These are phyloP conservation scores for Capsicum baccatum DNA, from an alignment of 257 asterid genomes.

Conservation along the genomic window DNA sequence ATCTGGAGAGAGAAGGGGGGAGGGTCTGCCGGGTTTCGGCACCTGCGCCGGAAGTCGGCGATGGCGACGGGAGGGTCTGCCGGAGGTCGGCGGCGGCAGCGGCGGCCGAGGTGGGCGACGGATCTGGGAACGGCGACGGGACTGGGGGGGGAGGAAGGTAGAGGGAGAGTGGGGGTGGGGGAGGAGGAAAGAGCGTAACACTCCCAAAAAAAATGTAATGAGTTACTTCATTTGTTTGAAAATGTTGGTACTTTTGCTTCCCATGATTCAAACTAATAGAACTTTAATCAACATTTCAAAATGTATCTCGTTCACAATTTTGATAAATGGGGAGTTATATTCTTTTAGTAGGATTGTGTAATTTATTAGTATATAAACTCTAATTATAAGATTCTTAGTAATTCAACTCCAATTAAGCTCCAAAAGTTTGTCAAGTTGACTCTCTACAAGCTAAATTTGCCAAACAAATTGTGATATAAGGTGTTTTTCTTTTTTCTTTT, in stretches of 20 bases:
- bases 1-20: too few relatives aligned
- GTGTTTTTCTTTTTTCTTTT: too few relatives aligned
- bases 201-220: background rate
- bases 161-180: too few relatives aligned
- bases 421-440: background rate
- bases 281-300: slow-evolving; percentile 3
- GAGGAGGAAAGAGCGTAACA: too few relatives aligned
- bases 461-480: background rate
- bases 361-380: background rate
- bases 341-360: background rate
- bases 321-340: background rate
- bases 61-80: too few relatives aligned
- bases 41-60: too few relatives aligned
- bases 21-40: too few relatives aligned
- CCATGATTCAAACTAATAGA: background rate
- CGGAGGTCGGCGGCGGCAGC: too few relatives aligned
- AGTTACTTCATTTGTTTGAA: background rate
- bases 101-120: too few relatives aligned
- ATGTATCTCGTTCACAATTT: background rate
- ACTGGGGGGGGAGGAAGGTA: too few relatives aligned
- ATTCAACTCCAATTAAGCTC: slow-evolving; percentile 15
- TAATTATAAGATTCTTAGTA: background rate
- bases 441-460: background rate
- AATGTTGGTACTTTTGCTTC: background rate
- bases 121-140: too few relatives aligned